Conservation (phyloP, 2,329 filamentous ascomycete genomes). For the Fusarium staphyleae region DNA sequence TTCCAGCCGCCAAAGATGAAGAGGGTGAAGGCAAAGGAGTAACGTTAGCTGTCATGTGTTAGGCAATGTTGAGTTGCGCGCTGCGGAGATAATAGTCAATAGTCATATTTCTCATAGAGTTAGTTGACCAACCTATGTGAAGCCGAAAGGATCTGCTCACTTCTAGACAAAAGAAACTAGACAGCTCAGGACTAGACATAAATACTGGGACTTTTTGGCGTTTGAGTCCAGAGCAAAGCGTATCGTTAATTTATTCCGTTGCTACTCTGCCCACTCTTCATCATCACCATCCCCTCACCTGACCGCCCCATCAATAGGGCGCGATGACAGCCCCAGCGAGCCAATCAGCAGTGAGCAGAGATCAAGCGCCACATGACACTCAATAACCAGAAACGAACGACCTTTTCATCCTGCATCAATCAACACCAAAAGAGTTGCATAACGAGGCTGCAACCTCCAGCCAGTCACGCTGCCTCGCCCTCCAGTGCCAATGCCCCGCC, state of each 20-base stretch:
- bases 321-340: slow-evolving; percentile 28
- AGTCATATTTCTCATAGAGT: too few relatives aligned
- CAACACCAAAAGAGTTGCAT: not conserved
- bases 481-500: not conserved
- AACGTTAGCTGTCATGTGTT: not conserved
- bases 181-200: too few relatives aligned
- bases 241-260: too few relatives aligned
- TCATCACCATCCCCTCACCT: slow-evolving; percentile 12
- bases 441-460: not conserved
- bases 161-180: too few relatives aligned
- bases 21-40: not conserved
- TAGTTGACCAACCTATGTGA: not conserved
- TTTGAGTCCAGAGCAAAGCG: too few relatives aligned
- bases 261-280: too few relatives aligned
- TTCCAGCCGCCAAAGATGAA: not conserved
- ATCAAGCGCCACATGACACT: slow-evolving; percentile 1
- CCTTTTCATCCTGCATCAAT: slow-evolving; percentile 7
- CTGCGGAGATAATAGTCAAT: not conserved
- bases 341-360: slow-evolving; percentile 13
- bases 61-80: not conserved
- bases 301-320: slow-evolving; percentile 37
- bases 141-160: too few relatives aligned
- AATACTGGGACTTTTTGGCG: too few relatives aligned
- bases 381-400: slow-evolving; percentile 6
- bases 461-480: too few relatives aligned